These are phyloP conservation scores for Phoenix roebelenii DNA, from an alignment of 176 grass and related monocot genomes.

Conservation along the genomic window DNA sequence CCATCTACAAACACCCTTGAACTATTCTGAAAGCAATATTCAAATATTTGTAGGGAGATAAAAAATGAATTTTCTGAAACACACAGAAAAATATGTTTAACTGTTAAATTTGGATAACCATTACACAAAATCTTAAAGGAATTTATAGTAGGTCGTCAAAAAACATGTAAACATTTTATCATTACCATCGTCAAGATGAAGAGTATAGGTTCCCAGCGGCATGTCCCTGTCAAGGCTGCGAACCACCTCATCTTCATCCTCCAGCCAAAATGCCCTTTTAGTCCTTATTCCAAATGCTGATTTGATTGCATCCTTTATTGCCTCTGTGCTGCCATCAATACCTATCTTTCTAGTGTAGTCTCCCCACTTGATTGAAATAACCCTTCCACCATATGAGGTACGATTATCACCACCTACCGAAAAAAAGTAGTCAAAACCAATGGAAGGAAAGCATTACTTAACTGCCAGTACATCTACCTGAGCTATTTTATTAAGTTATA, in stretches of 20 bases:
- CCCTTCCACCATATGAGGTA: constrained; percentile 52
- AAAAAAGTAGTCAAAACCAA: constrained; percentile 14
- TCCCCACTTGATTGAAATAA: constrained; percentile 94
- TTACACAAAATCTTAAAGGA: no score
- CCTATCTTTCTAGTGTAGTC: constrained; percentile 89
- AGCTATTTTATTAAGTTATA: no score
- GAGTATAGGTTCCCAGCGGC: constrained; percentile 76
- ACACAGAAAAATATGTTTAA: no score
- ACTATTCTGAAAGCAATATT: no score
- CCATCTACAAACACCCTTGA: no score
- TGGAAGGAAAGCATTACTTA: neutral
- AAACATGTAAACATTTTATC: constrained; percentile 1
- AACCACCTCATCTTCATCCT: constrained; percentile 87
- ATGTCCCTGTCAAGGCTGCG: constrained; percentile 84
- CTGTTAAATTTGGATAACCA: no score
- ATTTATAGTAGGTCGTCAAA: neutral
- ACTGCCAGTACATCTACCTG: no score
- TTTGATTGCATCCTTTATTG: constrained; percentile 96
- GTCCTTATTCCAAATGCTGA: constrained; percentile 90
- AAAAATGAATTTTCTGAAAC: neutral
- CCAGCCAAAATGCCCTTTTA: constrained; percentile 93
- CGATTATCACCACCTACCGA: constrained; percentile 62
- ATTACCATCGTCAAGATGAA: constrained; percentile 92
- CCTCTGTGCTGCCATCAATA: constrained; percentile 73
- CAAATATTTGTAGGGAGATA: neutral